Evolutionary conservation across 768 basidiomycete genomes (phyloP).

Genomic region (Calocera viscosa): DNA sequence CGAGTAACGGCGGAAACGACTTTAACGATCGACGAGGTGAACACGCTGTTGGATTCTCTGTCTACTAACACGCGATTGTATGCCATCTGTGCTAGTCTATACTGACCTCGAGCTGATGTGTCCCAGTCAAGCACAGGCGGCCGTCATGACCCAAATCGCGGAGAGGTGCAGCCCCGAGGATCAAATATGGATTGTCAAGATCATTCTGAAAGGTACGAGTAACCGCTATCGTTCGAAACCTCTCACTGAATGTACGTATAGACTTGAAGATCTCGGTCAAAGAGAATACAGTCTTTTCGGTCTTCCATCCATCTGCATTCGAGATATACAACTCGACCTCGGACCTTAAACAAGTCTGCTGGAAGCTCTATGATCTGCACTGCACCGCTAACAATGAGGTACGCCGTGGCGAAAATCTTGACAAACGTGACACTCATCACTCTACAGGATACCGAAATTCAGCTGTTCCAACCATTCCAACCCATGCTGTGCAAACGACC

Average conservation of each 20-base stretch:
- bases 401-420: slow-evolving; percentile 8
- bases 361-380: slow-evolving; percentile 69
- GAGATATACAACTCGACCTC: slow-evolving; percentile 94
- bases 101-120: slow-evolving; percentile 6
- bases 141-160: slow-evolving; percentile 54
- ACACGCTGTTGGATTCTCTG: slow-evolving; percentile 66
- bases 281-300: slow-evolving; percentile 81
- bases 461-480: slow-evolving; percentile 73
- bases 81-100: slow-evolving; percentile 18
- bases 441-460: slow-evolving; percentile 65
- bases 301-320: slow-evolving; percentile 89
- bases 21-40: slow-evolving; percentile 72
- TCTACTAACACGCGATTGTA: slow-evolving; percentile 66
- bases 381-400: slow-evolving; percentile 47
- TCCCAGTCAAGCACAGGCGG: slow-evolving; percentile 58
- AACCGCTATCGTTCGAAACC: neutral
- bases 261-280: slow-evolving; percentile 88
- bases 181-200: slow-evolving; percentile 90
- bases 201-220: slow-evolving; percentile 73
- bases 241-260: slow-evolving; percentile 24
- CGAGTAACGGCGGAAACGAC: slow-evolving; percentile 56
- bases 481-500: slow-evolving; percentile 94
- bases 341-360: slow-evolving; percentile 85
- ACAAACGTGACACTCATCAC: neutral
- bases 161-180: slow-evolving; percentile 65